Base-by-base conservation (phyloP, 2,329 filamentous ascomycete genomes). In the Fusarium burgessii region DNA sequence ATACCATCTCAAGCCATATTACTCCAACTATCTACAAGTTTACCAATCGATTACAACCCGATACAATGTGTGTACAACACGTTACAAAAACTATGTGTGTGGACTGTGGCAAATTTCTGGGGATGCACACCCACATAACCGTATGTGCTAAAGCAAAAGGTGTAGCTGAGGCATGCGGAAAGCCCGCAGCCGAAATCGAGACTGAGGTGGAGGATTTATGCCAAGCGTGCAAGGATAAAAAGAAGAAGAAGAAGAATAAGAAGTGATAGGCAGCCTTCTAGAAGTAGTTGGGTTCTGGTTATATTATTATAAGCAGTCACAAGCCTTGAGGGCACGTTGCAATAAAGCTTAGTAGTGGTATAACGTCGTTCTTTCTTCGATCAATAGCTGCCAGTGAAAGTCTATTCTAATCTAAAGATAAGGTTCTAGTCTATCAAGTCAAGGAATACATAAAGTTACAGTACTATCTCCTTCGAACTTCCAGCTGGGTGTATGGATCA, bases 361-460 rank as follows among this genome's bases (percentile, higher is more conserved):
- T 9, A 13, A 15, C 2, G 3, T 5, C 5, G 1, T 7, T 50
- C 5, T 23, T 6, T 6, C 5, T 35, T 0, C 6, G 33, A 35
- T 1, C 2, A 14, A 2, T 2, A 8, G 4, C 18, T 11, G 2
- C 4, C 3, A 25, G 2, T n/a, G 32, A 36, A 9, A 23, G 9
- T 25, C 5, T 4, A 3, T 2, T 3, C 2, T 10, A 6, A 10
- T 5, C 23, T 3, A 1, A 11, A 8, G 7, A 35, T 7, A n/a
- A 14, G 1, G 14, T 14, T 10, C 8, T 36, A 14, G 17, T n/a
- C 32, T 25, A 50, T 15, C 7, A 18, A 7, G 7, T 3, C 7
- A 25, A 36, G 0, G 25, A n/a, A 14, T 14, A 15, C 6, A 36
- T 29, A 11, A 1, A 0, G 10, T 2, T 7, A n/a, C 11, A 8